phyloP scores from a whole-genome alignment of 257 asterid species.

The Ballota nigra region DNA sequence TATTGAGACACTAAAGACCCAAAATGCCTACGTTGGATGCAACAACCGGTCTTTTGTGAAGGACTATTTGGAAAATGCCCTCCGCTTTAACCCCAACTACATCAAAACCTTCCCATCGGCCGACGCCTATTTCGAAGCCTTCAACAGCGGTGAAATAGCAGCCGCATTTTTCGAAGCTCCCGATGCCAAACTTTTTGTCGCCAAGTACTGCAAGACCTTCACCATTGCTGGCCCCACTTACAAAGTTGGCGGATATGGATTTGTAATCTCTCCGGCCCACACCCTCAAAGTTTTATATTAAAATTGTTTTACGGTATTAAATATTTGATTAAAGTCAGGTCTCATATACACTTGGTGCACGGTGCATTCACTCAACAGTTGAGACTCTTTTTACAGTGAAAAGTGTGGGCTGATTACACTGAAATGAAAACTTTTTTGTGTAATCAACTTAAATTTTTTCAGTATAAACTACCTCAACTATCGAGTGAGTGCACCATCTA shows the following conservation, averaged over 20 bases:
- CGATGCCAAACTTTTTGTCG: constrained; percentile 32
- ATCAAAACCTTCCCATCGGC: neutral
- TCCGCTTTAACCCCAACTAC: constrained; percentile 15
- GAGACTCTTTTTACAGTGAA: no score
- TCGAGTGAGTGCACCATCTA: no score
- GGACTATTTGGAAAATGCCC: constrained; percentile 14
- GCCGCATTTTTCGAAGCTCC: constrained; percentile 45
- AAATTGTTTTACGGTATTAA: no score
- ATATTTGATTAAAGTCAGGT: no score
- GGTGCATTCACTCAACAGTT: no score
- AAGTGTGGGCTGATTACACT: no score
- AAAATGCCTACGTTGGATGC: constrained; percentile 32
- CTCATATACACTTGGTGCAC: no score
- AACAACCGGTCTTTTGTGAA: constrained; percentile 27
- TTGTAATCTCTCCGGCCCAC: constrained; percentile 19
- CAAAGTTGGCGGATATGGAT: constrained; percentile 46
- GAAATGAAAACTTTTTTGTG: no score
- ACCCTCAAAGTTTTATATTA: no score
- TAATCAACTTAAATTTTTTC: no score
- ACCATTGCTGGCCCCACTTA: constrained; percentile 36
- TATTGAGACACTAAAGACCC: constrained; percentile 25
- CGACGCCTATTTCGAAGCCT: constrained; percentile 22
- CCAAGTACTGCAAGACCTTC: constrained; percentile 43
- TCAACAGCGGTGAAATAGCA: constrained; percentile 28
- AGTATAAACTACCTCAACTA: no score